Percentiles rank a stretch among this genome's conserved stretches.
Conservation (phyloP, 495 filamentous ascomycete species). For the Aspergillus ostianus region DNA sequence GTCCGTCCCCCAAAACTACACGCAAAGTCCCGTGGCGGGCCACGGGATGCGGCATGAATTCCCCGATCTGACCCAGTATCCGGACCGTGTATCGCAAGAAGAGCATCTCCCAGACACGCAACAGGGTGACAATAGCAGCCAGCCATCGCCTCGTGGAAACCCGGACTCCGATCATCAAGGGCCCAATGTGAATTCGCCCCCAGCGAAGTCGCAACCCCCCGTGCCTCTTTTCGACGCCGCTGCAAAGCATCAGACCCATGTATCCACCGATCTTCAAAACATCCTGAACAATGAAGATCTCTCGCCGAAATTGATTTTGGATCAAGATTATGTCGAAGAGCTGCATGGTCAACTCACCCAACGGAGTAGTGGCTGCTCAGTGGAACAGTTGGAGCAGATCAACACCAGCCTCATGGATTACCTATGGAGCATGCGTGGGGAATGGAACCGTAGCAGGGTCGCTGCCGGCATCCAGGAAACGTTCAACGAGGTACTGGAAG, state of each 20-base stretch:
- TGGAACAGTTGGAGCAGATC: conserved; percentile 94
- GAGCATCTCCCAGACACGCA: conserved; percentile 49
- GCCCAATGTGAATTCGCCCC: conserved; percentile 40
- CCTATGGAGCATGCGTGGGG: conserved; percentile 72
- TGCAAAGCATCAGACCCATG: conserved; percentile 25
- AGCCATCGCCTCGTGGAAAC: conserved; percentile 30
- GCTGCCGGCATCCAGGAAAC: conserved; percentile 56
- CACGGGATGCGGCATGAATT: conserved; percentile 32
- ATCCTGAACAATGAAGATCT: conserved; percentile 49
- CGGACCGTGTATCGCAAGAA: conserved; percentile 43
- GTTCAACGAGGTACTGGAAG: conserved; percentile 78
- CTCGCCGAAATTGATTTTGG: conserved; percentile 50
- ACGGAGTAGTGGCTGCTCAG: conserved; percentile 71
- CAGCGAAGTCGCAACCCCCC: conserved; percentile 43
- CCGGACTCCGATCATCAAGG: conserved; percentile 27
- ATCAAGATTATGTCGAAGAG: conserved; percentile 50
- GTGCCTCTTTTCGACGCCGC: conserved; percentile 46
- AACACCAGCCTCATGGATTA: conserved; percentile 87
- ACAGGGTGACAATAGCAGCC: conserved; percentile 39
- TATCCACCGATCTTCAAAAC: conserved; percentile 38
- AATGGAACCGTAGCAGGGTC: conserved; percentile 79
- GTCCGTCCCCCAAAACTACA: conserved; percentile 51
- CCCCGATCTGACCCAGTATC: conserved; percentile 40
- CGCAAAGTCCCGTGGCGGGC: conserved; percentile 51
- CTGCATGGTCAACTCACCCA: conserved; percentile 60